These are phyloP conservation scores for Gloeophyllum trabeum DNA, from an alignment of 768 basidiomycete genomes.

Conservation along the genomic window DNA sequence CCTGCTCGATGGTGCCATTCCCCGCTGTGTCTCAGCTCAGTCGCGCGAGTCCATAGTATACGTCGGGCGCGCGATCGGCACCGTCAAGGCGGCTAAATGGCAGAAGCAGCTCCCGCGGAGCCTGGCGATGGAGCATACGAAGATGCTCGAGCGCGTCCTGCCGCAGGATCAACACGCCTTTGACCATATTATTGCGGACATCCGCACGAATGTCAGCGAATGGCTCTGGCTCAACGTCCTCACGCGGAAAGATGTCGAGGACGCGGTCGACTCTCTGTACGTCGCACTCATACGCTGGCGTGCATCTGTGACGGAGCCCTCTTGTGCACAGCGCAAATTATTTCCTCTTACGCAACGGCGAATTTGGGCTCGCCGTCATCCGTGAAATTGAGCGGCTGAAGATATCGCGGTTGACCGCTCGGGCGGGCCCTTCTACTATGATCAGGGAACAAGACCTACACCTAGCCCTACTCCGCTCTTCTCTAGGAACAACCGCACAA, in stretches of 20 bases:
- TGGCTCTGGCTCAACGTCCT: constrained; percentile 91
- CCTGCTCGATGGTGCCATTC: constrained; percentile 57
- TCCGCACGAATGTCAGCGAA: constrained; percentile 77
- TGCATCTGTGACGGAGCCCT: constrained; percentile 3
- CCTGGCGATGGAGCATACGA: constrained; percentile 55
- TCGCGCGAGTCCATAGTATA: constrained; percentile 78
- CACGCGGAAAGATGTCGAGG: constrained; percentile 72
- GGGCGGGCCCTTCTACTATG: constrained; percentile 55
- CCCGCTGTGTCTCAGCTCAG: constrained; percentile 61
- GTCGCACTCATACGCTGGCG: constrained; percentile 15
- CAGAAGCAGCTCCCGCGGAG: constrained; percentile 64
- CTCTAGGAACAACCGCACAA: constrained; percentile 80
- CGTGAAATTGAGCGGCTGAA: constrained; percentile 82
- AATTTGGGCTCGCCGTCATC: constrained; percentile 76
- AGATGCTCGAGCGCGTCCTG: constrained; percentile 51
- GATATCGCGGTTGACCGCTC: constrained; percentile 59
- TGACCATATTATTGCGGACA: constrained; percentile 61
- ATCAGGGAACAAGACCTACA: constrained; percentile 89
- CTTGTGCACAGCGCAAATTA: constrained; percentile 57
- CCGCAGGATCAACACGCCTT: constrained; percentile 72
- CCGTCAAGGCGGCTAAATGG: constrained; percentile 71
- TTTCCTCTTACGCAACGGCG: constrained; percentile 81
- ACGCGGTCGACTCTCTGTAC: constrained; percentile 78
- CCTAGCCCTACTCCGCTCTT: constrained; percentile 77
- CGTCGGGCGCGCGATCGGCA: constrained; percentile 79